Evolutionary conservation across 2,329 filamentous ascomycete species (phyloP).

Genomic region (Seiridium cupressi): DNA sequence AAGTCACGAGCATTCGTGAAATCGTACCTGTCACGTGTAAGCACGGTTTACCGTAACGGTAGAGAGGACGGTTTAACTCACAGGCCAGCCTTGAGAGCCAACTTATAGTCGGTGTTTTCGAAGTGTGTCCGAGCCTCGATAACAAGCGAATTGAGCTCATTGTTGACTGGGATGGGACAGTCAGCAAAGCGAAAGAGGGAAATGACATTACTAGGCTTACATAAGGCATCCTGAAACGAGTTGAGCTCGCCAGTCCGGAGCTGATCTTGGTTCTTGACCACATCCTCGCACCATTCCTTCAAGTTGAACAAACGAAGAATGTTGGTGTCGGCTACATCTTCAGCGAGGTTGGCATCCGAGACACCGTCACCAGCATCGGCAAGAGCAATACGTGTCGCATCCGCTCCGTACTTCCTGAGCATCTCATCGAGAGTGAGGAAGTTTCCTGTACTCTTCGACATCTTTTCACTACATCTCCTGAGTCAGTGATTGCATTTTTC

Average conservation of each 20-base stretch:
- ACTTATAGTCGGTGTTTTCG: slow-evolving; percentile 75
- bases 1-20: slow-evolving; percentile 84
- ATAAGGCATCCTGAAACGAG: slow-evolving; percentile 82
- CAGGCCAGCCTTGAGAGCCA: slow-evolving; percentile 80
- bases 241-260: slow-evolving; percentile 76
- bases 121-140: slow-evolving; percentile 78
- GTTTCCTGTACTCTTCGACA: slow-evolving; percentile 97
- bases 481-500: no score
- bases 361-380: slow-evolving; percentile 94
- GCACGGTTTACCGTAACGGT: no score
- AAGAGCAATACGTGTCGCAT: slow-evolving; percentile 86
- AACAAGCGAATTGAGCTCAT: slow-evolving; percentile 87
- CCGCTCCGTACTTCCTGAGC: slow-evolving; percentile 89
- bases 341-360: slow-evolving; percentile 72
- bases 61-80: neutral
- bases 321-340: slow-evolving; percentile 81
- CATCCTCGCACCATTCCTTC: slow-evolving; percentile 90
- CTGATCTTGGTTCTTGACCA: slow-evolving; percentile 63
- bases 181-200: neutral
- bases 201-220: neutral
- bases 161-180: slow-evolving; percentile 44
- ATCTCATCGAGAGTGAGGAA: slow-evolving; percentile 89
- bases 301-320: slow-evolving; percentile 81
- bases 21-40: slow-evolving; percentile 58
- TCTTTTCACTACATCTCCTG: slow-evolving; percentile 64